These are phyloP conservation scores for Quercus phellos DNA, from an alignment of 331 rosid species.

Conservation along the genomic window DNA sequence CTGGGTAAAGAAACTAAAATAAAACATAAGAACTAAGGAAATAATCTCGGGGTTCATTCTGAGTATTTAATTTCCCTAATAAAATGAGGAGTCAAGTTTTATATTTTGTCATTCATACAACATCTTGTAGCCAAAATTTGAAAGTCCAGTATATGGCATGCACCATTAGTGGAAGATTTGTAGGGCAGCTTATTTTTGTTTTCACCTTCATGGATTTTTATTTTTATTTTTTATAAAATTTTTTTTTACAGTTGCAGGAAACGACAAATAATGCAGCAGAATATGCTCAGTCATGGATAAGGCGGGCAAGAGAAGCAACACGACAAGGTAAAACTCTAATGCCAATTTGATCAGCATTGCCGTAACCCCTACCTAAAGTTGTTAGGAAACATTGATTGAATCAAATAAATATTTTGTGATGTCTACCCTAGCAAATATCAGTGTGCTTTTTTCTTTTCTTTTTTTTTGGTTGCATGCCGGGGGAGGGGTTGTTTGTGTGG, in stretches of 20 bases:
- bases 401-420: not conserved
- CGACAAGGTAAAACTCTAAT: slow-evolving; percentile 50
- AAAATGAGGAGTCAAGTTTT: slow-evolving; percentile 1
- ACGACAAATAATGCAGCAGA: slow-evolving; percentile 57
- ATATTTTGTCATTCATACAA: not conserved
- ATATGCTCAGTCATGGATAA: slow-evolving; percentile 66
- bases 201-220: slow-evolving; percentile 1
- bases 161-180: not conserved
- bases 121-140: not conserved
- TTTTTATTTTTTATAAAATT: slow-evolving; percentile 1
- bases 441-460: too few relatives aligned
- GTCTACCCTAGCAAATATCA: not conserved
- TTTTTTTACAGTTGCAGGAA: slow-evolving; percentile 56
- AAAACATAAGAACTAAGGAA: not conserved
- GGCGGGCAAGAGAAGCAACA: slow-evolving; percentile 65
- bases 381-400: not conserved
- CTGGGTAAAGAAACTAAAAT: not conserved
- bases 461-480: too few relatives aligned
- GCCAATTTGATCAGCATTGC: not conserved
- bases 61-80: slow-evolving; percentile 2
- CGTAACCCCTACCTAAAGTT: not conserved
- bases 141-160: not conserved
- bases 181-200: not conserved
- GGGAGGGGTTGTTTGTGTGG: too few relatives aligned
- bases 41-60: not conserved